Evolutionary conservation across 2,329 filamentous ascomycete genomes (phyloP), one percentile per base, ranked within the genome.

Genomic region (Xylaria sp.): DNA sequence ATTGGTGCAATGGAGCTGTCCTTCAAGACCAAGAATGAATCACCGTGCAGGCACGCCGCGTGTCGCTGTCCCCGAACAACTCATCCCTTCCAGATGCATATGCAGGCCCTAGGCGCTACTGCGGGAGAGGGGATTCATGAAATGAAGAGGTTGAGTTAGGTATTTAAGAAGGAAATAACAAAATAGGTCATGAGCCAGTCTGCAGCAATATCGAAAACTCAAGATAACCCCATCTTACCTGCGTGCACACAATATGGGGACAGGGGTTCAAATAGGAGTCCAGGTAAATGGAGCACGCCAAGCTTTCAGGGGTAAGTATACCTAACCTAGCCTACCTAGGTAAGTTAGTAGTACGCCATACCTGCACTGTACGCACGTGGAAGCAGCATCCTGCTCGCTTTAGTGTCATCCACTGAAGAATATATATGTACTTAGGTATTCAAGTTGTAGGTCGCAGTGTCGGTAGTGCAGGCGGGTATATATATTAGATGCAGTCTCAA

Each of bases 261-360:
- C 67, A 62, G 46, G 67, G 67, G 13, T 62, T 3, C 8, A 23
- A 51, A 66, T 52, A 61, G 51, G 64, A 61, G 66, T 48, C 51
- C 33, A 28, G 48, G 23, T 9, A 7, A 33, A 62, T 49, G 43
- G 60, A 63, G 54, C 25, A 15, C 10, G 55, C 54, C 67, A 70
- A 56, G 64, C 20, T 56, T 61, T 64, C 58, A 69, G 67, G 67
- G 64, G 67, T 67, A 23, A 8, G 23, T 12, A 25, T 12, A 10
- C 46, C 7, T 20, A 48, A 20, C 18, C 43, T 48, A n/a, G n/a
- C n/a, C n/a, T n/a, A n/a, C n/a, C n/a, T n/a, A n/a, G n/a, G n/a
- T n/a, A 48, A 43, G 7, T 28, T 46, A n/a, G 13, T 15, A 46
- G 39, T 41, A 12, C 15, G 39, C 39, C 39, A 41, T 12, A 41